Base-by-base conservation (phyloP, 1,284 basidiomycete genomes). In the Ustilago tritici region DNA sequence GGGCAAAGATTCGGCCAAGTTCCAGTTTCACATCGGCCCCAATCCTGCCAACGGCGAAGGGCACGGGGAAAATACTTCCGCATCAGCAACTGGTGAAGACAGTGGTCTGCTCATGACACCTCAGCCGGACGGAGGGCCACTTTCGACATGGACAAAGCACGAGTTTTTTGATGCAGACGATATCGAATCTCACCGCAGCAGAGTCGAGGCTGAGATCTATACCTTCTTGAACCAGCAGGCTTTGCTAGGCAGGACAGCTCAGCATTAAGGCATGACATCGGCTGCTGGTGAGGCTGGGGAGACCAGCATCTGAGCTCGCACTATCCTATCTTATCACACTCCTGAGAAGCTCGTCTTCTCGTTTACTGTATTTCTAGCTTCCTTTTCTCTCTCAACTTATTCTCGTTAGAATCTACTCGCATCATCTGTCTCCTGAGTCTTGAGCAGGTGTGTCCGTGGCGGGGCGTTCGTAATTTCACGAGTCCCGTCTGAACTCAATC, bases 1-100 rank as follows among this genome's bases (percentile, higher is more conserved):
- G 31, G 79, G 76, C 23, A 77, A 82, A 40, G 76, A 78, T 41
- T 74, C 70, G 47, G 82, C 81, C 61, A 83, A 83, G 50, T 83
- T 83, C 41, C 77, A 79, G 36, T 78, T 82, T 53, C 68, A 70
- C n/a, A 58, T 65, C 32, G 61, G 47, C 17, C 61, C 70, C 35
- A 19, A 41, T 8, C 38, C 34, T 31, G 17, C 28, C 5, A 40
- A 17, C n/a, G 14, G 15, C 7, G 15, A 41, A 6, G 40, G 11
- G 14, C 11, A 15, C 1, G 40, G 7, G 2, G 40, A 14, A 17
- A 15, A 14, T 41, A 17, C 11, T 7, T 12, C 3, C 15, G 40
- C 40, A 15, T 12, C n/a, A 34, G 36, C 31, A 9, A 38, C 19
- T 35, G 53, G 3, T 7, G 31, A 28, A 35, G 50, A 32, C 14